Evolutionary conservation across 2,329 filamentous ascomycete genomes (phyloP), one percentile per base, ranked within the genome.

Genomic region (Penicillium italicum): DNA sequence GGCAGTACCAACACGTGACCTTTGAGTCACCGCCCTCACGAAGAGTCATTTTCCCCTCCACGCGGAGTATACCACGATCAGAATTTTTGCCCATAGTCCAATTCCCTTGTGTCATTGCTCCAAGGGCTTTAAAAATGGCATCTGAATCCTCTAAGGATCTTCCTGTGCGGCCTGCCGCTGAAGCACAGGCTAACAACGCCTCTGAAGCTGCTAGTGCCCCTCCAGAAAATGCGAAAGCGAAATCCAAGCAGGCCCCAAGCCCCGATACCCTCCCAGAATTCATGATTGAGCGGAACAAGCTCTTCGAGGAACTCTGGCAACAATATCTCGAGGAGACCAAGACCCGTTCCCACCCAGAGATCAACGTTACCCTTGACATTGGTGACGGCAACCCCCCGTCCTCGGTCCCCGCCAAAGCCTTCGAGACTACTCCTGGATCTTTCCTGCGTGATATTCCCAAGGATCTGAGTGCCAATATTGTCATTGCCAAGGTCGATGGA

Each of bases 301-400:
- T 97, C 47, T 97, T 97, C 77, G 89, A 97, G 72, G 86, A 88
- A 72, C 81, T 97, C 63, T 95, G 95, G 82, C 86, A 89, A 63
- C 84, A 89, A 72, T 85, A 91, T 69, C 87, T 95, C 64, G 88
- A 88, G 56, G 90, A 94, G 71, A 77, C 91, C 61, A 81, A 83
- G 51, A 74, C 79, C 62, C 76, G 72, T 60, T 72, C 73, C 22
- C 77, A 77, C 55, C 65, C 74, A 16, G 72, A 77, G 41, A 79
- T 80, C 63, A 77, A 74, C 37, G 81, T 85, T 63, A 75, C 74
- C 50, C 68, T 80, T 48, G 72, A 76, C 50, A 68, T 77, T 48
- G 76, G 73, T 26, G 65, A 75, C 50, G 75, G 74, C 40, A 72
- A 72, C 50, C 70, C 71, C 33, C 69, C 72, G 28, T 69, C 71